phyloP scores from a whole-genome alignment of 768 basidiomycete genomes.

The Pleurotus ostreatus region DNA sequence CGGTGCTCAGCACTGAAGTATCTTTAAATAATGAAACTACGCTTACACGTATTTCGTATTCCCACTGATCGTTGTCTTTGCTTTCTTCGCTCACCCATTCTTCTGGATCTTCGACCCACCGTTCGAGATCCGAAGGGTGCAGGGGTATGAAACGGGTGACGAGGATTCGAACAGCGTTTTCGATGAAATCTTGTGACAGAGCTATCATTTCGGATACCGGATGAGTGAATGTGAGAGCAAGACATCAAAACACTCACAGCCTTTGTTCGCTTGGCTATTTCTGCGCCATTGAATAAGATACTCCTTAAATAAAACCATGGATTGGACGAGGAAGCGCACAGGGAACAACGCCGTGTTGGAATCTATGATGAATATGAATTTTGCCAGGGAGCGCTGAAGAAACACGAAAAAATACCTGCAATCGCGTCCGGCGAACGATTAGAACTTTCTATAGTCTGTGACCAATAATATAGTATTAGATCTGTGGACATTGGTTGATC shows the following conservation, averaged over 20 bases:
- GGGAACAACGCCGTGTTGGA: constrained; percentile 63
- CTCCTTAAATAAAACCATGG: constrained; percentile 84
- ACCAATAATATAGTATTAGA: constrained; percentile 79
- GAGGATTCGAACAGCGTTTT: constrained; percentile 69
- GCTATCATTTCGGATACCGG: constrained; percentile 30
- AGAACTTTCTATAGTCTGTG: constrained; percentile 71
- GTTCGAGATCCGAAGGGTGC: constrained; percentile 73
- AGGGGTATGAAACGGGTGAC: constrained; percentile 85
- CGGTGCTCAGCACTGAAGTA: not conserved
- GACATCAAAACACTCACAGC: constrained; percentile 35
- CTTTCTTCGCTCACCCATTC: constrained; percentile 92
- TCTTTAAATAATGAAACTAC: not conserved
- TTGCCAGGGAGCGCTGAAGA: not conserved
- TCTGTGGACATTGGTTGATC: constrained; percentile 59
- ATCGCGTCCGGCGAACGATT: constrained; percentile 46
- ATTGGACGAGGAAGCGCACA: constrained; percentile 77
- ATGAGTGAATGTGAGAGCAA: not conserved
- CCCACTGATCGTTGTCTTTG: constrained; percentile 88
- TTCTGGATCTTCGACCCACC: constrained; percentile 87
- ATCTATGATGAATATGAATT: constrained; percentile 37
- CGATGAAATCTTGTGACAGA: constrained; percentile 65
- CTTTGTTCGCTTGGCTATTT: constrained; percentile 55
- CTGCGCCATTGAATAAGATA: constrained; percentile 75
- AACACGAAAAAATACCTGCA: constrained; percentile 38
- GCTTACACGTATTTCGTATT: constrained; percentile 84